A percentile compares a stretch with the other conserved stretches of the same genome.
These are phyloP conservation scores for Bauhinia variegata DNA, from an alignment of 306 rosid genomes.

Conservation along the genomic window DNA sequence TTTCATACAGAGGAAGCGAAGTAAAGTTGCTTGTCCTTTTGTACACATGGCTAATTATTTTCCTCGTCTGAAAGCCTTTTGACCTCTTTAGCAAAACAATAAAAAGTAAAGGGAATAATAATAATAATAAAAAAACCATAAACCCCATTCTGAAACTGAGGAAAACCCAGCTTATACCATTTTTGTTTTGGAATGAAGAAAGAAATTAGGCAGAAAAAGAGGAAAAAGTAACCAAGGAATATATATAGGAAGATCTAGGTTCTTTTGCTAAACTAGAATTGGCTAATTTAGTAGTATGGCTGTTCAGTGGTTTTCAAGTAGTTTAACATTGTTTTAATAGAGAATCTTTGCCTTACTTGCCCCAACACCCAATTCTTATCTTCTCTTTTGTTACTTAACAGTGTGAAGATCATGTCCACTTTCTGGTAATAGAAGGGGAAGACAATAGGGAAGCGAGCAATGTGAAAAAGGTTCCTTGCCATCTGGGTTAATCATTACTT, in stretches of 20 bases:
- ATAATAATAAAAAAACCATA: not conserved
- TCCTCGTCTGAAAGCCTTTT: not conserved
- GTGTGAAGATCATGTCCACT: constrained; percentile 21
- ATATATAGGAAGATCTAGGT: not conserved
- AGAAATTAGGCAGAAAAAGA: not conserved
- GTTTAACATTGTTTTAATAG: not conserved
- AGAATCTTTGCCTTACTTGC: constrained; percentile 2
- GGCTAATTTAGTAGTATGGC: too few relatives aligned
- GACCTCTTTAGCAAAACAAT: not conserved
- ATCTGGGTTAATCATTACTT: constrained; percentile 34
- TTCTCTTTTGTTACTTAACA: constrained; percentile 37
- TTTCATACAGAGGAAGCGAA: not conserved
- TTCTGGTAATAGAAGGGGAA: constrained; percentile 12
- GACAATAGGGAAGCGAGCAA: constrained; percentile 41
- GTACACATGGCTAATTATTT: not conserved
- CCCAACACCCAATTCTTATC: not conserved
- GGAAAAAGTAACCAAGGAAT: not conserved
- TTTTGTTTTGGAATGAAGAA: not conserved
- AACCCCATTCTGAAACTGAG: not conserved
- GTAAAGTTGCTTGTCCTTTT: constrained; percentile 1
- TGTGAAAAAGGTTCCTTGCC: constrained; percentile 43
- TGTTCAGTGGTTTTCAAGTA: too few relatives aligned
- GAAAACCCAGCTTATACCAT: not conserved
- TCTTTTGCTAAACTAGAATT: not conserved
- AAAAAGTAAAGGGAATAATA: not conserved